Evolutionary conservation across 2,329 filamentous ascomycete genomes (phyloP), one percentile per base, ranked within the genome.

Genomic region (Claviceps lovelessii): DNA sequence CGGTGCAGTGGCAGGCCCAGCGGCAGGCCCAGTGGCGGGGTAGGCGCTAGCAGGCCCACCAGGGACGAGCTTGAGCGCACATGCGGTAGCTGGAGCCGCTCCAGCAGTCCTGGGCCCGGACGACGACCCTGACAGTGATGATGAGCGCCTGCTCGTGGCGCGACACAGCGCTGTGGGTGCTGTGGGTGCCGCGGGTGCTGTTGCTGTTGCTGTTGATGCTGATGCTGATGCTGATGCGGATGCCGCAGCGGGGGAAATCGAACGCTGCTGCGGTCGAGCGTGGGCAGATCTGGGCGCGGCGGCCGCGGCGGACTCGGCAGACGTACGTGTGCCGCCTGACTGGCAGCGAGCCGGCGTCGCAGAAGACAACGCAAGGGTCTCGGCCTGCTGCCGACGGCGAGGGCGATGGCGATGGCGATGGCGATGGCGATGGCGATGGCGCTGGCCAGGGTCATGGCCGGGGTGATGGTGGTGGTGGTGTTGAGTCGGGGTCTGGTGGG

Each of bases 101-200:
- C 10, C 10, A 13, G 35, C 35, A 10, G 35, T 37, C 35, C 10
- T 37, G 35, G 8, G 8, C 10, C 35, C 35, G 2, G 35, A 11
- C 4, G 31, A 7, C 31, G 41, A 15, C 15, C 15, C 41, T 4
- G 29, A 8, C 29, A 17, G 45, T 7, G 9, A 7, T 9, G 45
- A 55, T 28, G 49, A 52, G 6, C 61, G 62, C 52, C 61, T 66
- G 57, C 65, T 62, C 59, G 63, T 61, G 56, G 66, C 64, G 58
- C 66, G 65, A 59, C 63, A 58, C 4, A 28, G 33, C 23, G 23
- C 23, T 23, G 23, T 23, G 23, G 23, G 23, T 23, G 23, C 23
- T 23, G 23, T 23, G 23, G 23, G 23, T 23, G 23, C 23, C 3
- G 23, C 3, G 3, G 23, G 23, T 23, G 23, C 23, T 7, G 35